Base-by-base conservation (phyloP, 495 filamentous ascomycete species). In the Neurospora cerealis region DNA sequence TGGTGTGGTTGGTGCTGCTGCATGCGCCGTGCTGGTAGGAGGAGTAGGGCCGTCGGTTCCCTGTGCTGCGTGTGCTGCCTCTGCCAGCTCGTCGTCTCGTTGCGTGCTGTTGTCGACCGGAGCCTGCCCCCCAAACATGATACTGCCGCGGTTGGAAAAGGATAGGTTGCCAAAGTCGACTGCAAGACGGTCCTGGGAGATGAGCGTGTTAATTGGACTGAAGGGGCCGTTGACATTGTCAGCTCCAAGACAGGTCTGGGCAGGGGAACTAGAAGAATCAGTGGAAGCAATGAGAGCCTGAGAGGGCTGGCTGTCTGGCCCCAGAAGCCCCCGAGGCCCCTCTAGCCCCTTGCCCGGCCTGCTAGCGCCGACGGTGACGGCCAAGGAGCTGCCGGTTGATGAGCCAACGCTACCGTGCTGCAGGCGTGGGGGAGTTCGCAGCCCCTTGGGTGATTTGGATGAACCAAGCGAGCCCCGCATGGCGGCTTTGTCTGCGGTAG, bases 131-230 rank as follows among this genome's bases (percentile, higher is more conserved):
- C 87, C 88, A 73, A 92, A 84, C 82, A 92, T 84, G 77, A 93
- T 82, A 78, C 89, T 91, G n/a, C 91, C 91, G 71, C 88, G 80
- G 72, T 88, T 87, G 66, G 87, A 88, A 78, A 90, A 90, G 66
- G 83, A 81, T 54, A 90, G 75, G 40, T 80, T 77, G 75, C 80
- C 81, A 60, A 88, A 76, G 76, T 86, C 84, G 73, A 87, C 87
- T 73, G 87, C 78, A 38, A 89, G 79, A 72, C 82, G 84, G 72
- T 86, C 86, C 21, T 84, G 84, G 74, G 87, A 87, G 74, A 89
- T 88, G 38, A 78, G 70, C 44, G 87, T 88, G 72, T 81, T 83
- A 75, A 88, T 80, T 60, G 87, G 86, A 66, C 83, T 81, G 71
- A 84, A 85, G 40, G 54, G 54, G 54, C 54, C 54, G 54, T 66